Conservation (phyloP, 805 yeast genomes). For the Lipomyces yamanashiensis region DNA sequence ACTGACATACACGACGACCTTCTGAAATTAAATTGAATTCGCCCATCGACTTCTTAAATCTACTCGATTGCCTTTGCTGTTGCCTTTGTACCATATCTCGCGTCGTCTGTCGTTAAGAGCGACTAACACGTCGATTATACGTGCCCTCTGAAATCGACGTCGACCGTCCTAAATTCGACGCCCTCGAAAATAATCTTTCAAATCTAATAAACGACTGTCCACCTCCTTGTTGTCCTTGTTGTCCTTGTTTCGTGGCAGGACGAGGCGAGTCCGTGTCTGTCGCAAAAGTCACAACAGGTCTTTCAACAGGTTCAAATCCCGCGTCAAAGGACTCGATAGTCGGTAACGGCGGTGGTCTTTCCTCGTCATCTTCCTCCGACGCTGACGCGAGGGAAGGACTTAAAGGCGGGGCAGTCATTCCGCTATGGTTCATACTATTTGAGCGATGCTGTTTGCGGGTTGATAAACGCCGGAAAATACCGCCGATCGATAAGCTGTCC, state of each 20-base stretch:
- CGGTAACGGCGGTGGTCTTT: constrained; percentile 29
- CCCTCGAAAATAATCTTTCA: constrained; percentile 34
- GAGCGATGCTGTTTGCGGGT: constrained; percentile 31
- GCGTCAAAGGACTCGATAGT: constrained; percentile 23
- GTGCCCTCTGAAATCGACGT: constrained; percentile 37
- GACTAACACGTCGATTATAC: constrained; percentile 30
- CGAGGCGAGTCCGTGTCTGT: constrained; percentile 2
- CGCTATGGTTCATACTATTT: constrained; percentile 10
- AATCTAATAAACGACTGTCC: constrained; percentile 34
- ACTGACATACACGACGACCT: too few species aligned
- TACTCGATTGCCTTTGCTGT: too few species aligned
- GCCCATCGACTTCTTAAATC: too few species aligned
- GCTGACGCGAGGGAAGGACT: constrained; percentile 16
- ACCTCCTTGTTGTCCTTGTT: constrained; percentile 14
- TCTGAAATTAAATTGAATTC: too few species aligned
- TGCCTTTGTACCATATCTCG: too few species aligned
- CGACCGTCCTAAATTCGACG: constrained; percentile 34
- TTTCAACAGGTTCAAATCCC: neutral
- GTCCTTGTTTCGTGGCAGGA: neutral
- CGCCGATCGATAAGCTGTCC: constrained; percentile 33
- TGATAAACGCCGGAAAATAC: constrained; percentile 30
- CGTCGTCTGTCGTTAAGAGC: too few species aligned
- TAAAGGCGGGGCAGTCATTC: constrained; percentile 10
- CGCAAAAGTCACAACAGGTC: constrained; percentile 21
- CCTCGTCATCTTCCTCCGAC: constrained; percentile 32